A percentile compares a stretch with the other conserved stretches of the same genome.
These are phyloP conservation scores for Pseudogymnoascus sp. DNA, from an alignment of 2,329 filamentous ascomycete species.

Conservation along the genomic window DNA sequence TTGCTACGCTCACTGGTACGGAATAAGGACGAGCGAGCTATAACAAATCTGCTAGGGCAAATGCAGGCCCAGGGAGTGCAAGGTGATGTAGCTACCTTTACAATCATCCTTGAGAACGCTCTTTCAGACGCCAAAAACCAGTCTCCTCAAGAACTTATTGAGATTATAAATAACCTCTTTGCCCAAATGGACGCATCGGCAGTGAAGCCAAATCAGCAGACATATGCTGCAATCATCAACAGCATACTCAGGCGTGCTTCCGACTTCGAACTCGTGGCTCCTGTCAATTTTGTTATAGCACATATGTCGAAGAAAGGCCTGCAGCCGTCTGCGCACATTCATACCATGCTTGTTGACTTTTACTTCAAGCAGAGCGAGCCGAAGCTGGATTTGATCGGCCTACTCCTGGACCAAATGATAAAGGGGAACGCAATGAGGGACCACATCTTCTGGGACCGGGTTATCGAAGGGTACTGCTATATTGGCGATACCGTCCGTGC, in stretches of 20 bases:
- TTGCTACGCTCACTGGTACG: slow-evolving; percentile 57
- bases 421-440: slow-evolving; percentile 37
- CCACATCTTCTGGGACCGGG: slow-evolving; percentile 61
- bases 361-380: slow-evolving; percentile 56
- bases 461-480: slow-evolving; percentile 60
- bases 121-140: slow-evolving; percentile 38
- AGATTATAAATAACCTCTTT: slow-evolving; percentile 50
- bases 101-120: slow-evolving; percentile 60
- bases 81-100: slow-evolving; percentile 66
- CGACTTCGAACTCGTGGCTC: slow-evolving; percentile 37
- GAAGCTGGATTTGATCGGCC: slow-evolving; percentile 53
- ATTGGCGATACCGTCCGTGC: slow-evolving; percentile 46
- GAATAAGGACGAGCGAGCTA: slow-evolving; percentile 41
- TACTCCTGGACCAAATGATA: slow-evolving; percentile 48
- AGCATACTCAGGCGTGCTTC: slow-evolving; percentile 44
- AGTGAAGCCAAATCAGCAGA: slow-evolving; percentile 53
- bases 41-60: slow-evolving; percentile 46
- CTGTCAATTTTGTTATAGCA: slow-evolving; percentile 54
- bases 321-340: slow-evolving; percentile 57
- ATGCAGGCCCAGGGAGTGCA: slow-evolving; percentile 53
- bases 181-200: slow-evolving; percentile 50
- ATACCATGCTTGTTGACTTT: slow-evolving; percentile 66
- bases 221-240: slow-evolving; percentile 66
- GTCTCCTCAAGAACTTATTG: slow-evolving; percentile 43
- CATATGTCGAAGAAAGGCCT: slow-evolving; percentile 54